phyloP scores from a whole-genome alignment of 495 filamentous ascomycete genomes.

The Penicillium robsamsonii region DNA sequence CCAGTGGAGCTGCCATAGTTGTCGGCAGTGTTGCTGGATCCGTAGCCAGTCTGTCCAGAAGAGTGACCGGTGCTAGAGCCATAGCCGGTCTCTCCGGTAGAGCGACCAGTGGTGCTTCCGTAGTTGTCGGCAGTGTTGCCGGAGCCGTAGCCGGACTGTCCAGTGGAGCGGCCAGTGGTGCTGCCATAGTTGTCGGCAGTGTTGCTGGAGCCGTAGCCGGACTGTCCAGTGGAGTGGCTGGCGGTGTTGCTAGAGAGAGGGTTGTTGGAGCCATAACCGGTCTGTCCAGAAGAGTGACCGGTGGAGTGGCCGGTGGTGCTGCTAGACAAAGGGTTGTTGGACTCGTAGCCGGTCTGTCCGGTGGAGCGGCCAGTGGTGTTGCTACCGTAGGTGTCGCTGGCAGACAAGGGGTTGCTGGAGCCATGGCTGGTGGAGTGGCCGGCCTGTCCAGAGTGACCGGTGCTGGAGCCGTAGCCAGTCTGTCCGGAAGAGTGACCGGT shows the following conservation, averaged over 20 bases:
- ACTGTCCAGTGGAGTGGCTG: slow-evolving; percentile 11
- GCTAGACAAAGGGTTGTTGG: not conserved
- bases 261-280: slow-evolving; percentile 2
- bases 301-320: not conserved
- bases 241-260: not conserved
- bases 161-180: slow-evolving; percentile 7
- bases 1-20: slow-evolving; percentile 12
- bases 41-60: slow-evolving; percentile 8
- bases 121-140: not conserved
- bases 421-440: too few species aligned
- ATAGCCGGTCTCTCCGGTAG: not conserved
- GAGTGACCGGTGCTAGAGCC: slow-evolving; percentile 15
- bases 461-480: slow-evolving; percentile 2
- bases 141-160: not conserved
- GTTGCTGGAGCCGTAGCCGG: slow-evolving; percentile 7
- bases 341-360: not conserved
- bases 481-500: slow-evolving; percentile 13
- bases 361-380: not conserved
- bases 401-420: slow-evolving; percentile 2
- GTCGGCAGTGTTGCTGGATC: slow-evolving; percentile 13
- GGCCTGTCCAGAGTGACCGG: not conserved
- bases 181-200: slow-evolving; percentile 7
- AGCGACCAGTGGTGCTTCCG: too few species aligned
- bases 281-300: too few species aligned
- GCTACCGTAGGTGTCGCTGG: too few species aligned